A percentile compares a stretch with the other conserved stretches of the same genome.
phyloP scores from a whole-genome alignment of 2,329 filamentous ascomycete genomes.

The Hymenoscyphus salicellus region DNA sequence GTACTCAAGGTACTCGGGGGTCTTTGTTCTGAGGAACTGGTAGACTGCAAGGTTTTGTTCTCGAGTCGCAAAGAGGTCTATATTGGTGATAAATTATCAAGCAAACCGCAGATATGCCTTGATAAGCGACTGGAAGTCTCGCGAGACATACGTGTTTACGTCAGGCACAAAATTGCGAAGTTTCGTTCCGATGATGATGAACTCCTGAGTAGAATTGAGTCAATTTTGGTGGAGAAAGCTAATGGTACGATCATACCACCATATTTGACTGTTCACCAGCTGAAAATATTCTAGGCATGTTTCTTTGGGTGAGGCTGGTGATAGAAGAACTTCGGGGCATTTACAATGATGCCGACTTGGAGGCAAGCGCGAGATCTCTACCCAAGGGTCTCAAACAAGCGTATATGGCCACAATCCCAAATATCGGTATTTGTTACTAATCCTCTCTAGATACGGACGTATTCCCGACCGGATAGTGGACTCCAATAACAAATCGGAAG shows the following conservation, averaged over 20 bases:
- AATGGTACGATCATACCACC: constrained; percentile 10
- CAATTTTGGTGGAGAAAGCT: constrained; percentile 14
- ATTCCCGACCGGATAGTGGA: constrained; percentile 15
- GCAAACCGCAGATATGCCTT: constrained; percentile 12
- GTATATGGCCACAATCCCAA: constrained; percentile 30
- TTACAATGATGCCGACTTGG: constrained; percentile 14
- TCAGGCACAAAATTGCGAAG: constrained; percentile 12
- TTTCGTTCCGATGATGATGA: constrained; percentile 10
- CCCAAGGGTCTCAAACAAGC: constrained; percentile 19
- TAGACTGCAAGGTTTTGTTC: constrained; percentile 13
- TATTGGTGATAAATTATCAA: constrained; percentile 13
- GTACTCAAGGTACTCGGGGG: constrained; percentile 14
- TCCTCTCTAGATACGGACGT: constrained; percentile 8
- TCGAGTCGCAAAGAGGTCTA: constrained; percentile 19
- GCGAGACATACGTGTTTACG: constrained; percentile 10
- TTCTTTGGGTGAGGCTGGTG: constrained; percentile 20
- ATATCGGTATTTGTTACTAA: not conserved
- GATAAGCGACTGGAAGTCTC: constrained; percentile 12
- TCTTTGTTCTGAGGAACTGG: not conserved
- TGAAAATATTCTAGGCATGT: constrained; percentile 13
- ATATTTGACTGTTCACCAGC: not conserved
- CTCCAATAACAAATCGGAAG: not conserved
- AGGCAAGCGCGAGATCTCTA: constrained; percentile 5
- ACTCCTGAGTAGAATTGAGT: constrained; percentile 13
- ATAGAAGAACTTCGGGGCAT: constrained; percentile 11